Evolutionary conservation across 345 rosid species (phyloP).

Genomic region (Citrus sp.): DNA sequence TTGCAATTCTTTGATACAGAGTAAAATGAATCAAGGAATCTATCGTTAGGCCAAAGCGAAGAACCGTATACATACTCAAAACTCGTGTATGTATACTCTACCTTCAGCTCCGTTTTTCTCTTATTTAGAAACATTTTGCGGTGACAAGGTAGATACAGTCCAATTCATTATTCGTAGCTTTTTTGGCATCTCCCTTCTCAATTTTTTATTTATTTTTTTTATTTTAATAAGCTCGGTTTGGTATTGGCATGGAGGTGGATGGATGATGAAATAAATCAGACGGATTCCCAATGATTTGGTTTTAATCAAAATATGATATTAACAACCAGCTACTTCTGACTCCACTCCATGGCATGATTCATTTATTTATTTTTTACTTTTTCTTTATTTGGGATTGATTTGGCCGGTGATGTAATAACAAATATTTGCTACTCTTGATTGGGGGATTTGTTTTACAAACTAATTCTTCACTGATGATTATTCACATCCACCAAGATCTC

Average conservation of each 20-base stretch:
- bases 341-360: background rate
- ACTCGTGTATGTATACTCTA: slow-evolving; percentile 21
- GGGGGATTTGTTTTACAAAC: background rate
- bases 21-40: slow-evolving; percentile 36
- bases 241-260: background rate
- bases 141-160: slow-evolving; percentile 52
- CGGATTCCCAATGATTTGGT: slow-evolving; percentile 63
- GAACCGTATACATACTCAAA: slow-evolving; percentile 2
- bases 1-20: slow-evolving; percentile 40
- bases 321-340: slow-evolving; percentile 55
- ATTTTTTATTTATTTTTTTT: too few relatives aligned
- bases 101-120: slow-evolving; percentile 44
- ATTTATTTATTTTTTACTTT: too few relatives aligned
- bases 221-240: background rate
- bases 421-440: slow-evolving; percentile 64
- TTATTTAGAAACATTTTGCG: slow-evolving; percentile 17
- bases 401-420: slow-evolving; percentile 31
- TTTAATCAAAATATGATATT: slow-evolving; percentile 17
- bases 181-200: background rate
- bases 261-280: slow-evolving; percentile 52
- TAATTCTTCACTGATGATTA: too few relatives aligned
- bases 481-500: slow-evolving; percentile 48
- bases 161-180: too few relatives aligned
- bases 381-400: background rate
- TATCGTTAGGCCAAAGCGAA: slow-evolving; percentile 46